Evolutionary conservation across 2,329 filamentous ascomycete species (phyloP), one percentile per base, ranked within the genome.

Genomic region (Microthyrium microscopicum): DNA sequence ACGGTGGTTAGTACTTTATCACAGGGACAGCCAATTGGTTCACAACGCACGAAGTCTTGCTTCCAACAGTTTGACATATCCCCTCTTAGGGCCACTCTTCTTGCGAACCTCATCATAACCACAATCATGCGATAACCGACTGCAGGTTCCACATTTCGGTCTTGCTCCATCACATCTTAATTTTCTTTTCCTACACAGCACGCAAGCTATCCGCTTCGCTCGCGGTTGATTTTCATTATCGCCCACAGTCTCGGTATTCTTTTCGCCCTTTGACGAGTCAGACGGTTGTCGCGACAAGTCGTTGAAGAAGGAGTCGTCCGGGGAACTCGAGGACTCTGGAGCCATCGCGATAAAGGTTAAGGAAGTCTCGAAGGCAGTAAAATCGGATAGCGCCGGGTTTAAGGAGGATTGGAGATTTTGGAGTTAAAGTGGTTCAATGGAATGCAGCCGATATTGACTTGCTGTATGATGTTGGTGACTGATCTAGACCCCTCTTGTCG

Each of bases 31-130:
- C 2, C n/a, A 15, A 17, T 25, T 33, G n/a, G n/a, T n/a, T n/a
- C n/a, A 25, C 44, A 16, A 60, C 78, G 60, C 66, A 92, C 84
- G 85, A 49, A 98, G 60, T 53, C 89, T 72, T 52, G 91, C 85
- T 56, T 95, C 89, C 44, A 95, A 59, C 39, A 84, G 77, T 62
- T 93, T 93, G 40, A 93, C 85, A 52, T 94, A 93, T 46, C 85
- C 85, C 51, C 85, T 70, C 62, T 93, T 93, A 3, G 85, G 85
- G 3, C 85, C 85, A 53, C 84, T 92, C 70, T 93, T 93, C 58
- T 83, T 81, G 51, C 85, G 72, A 46, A 87, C 77, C 59, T 93
- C 84, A 50, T 93, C 84, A 51, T 93, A 93, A 40, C 79, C 75
- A 58, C 85, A 93, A 35, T 77, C 70, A 55, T 94, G 85, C 27